phyloP scores from a whole-genome alignment of 2,329 filamentous ascomycete genomes.

The Penicillium sp. region DNA sequence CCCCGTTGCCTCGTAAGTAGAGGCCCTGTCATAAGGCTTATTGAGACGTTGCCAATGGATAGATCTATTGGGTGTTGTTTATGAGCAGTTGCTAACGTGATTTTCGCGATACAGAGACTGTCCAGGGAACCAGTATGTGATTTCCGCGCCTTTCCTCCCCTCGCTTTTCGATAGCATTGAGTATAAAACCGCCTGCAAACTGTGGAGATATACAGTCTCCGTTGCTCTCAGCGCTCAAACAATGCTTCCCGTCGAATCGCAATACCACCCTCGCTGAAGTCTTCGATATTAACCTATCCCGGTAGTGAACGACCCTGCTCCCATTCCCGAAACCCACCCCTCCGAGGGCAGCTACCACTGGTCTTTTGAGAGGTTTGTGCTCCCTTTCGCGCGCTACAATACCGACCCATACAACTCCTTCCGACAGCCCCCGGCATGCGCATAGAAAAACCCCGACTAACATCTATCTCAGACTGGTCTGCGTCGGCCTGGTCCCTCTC shows the following conservation, averaged over 20 bases:
- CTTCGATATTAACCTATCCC: constrained; percentile 17
- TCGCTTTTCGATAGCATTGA: constrained; percentile 3
- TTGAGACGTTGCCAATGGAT: not conserved
- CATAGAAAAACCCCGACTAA: constrained; percentile 1
- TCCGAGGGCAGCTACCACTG: constrained; percentile 97
- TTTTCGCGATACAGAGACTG: constrained; percentile 57
- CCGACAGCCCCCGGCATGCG: not conserved
- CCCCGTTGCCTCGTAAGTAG: constrained; percentile 77
- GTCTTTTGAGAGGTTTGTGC: constrained; percentile 75
- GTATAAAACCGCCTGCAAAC: not conserved
- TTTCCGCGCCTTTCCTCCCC: constrained; percentile 4
- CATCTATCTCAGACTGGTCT: constrained; percentile 60
- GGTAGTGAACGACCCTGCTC: constrained; percentile 80
- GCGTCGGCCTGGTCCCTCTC: constrained; percentile 78
- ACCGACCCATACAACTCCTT: not conserved
- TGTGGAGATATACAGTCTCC: not conserved
- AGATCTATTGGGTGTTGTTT: not conserved
- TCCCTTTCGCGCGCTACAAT: not conserved
- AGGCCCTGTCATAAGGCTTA: not conserved
- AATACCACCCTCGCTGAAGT: not conserved
- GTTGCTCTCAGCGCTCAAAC: not conserved
- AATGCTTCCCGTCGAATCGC: not conserved
- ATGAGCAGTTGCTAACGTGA: constrained; percentile 45
- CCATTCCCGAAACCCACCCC: constrained; percentile 69
- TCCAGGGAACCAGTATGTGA: constrained; percentile 70